phyloP scores from a whole-genome alignment of 331 rosid species.

The Prunus yedoensis region DNA sequence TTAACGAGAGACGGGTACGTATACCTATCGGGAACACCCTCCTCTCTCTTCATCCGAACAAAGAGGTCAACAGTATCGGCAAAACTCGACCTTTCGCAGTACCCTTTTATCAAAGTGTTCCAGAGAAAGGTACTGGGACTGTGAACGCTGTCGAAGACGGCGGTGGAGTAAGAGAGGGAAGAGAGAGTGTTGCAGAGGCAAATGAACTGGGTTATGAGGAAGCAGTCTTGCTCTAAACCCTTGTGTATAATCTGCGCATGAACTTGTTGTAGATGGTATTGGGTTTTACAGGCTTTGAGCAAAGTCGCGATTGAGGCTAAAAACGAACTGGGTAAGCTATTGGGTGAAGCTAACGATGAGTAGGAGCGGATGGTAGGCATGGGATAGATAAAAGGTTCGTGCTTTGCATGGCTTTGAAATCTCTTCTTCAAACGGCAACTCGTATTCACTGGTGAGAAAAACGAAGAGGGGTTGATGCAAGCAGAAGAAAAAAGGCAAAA shows the following conservation, averaged over 20 bases:
- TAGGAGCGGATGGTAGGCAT: not conserved
- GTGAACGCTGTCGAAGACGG: constrained; percentile 50
- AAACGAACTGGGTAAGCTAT: not conserved
- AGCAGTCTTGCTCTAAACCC: constrained; percentile 76
- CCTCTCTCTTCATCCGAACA: too few species aligned
- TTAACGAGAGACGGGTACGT: too few species aligned
- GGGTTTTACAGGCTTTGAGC: constrained; percentile 49
- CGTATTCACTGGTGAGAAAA: too few species aligned
- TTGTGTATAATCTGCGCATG: constrained; percentile 58
- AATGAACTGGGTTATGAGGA: constrained; percentile 47
- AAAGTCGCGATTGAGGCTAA: constrained; percentile 27
- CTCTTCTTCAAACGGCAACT: too few species aligned
- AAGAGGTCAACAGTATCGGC: too few species aligned
- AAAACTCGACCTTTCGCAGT: constrained; percentile 34
- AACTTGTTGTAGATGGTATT: constrained; percentile 49
- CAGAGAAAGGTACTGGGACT: constrained; percentile 55
- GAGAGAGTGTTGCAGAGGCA: constrained; percentile 37
- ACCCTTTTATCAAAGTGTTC: constrained; percentile 52
- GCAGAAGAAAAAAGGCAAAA: too few species aligned
- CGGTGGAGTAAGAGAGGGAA: constrained; percentile 38
- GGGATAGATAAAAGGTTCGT: not conserved
- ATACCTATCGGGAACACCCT: too few species aligned
- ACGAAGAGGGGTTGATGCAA: too few species aligned
- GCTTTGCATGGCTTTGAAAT: not conserved
- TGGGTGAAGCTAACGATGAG: constrained; percentile 2